Base-by-base conservation (phyloP, 108 stramenopile genomes). In the Stephanodiscus triporus region DNA sequence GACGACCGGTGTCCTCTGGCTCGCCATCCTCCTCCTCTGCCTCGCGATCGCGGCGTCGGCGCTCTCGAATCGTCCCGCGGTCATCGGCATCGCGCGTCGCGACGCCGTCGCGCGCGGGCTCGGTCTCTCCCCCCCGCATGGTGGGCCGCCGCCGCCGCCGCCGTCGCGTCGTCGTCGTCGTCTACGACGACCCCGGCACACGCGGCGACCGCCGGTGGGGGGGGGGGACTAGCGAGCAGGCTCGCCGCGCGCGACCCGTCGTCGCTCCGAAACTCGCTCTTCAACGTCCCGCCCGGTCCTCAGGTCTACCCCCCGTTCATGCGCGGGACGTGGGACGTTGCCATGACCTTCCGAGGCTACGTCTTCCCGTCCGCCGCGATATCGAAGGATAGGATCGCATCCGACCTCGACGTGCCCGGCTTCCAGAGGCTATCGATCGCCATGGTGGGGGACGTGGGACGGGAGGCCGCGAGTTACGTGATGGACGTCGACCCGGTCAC, bases 391-490 rank as follows among this genome's bases (percentile, higher is more conserved):
- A 76, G 74, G 11, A 14, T 93, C 20, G 68, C 81, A 10, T 26
- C 51, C 27, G 78, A 93, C 60, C 57, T 70, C 17, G 53, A 53
- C 19, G 77, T 91, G 29, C 89, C 92, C 7, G 92, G 92, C 3
- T 93, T 93, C 83, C 92, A 91, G 78, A 93, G 91, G 50, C 82
- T 88, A 37, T 82, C 81, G 20, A 91, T 93, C 74, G 92, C 88
- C 0, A 55, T 69, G 17, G 64, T 89, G 6, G 76, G 76, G 34
- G 92, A 93, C 70, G 77, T 93, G 9, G 92, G 92, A n/a, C 85
- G 81, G 38, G 90, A 91, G 50, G 20, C 32, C 0, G 72, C 71
- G 4, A 66, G 60, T 5, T 91, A 89, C 66, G 47, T 30, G 42
- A 71, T 87, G 80, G 53, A 24, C 11, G 91, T 93, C 32, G 84